Evolutionary conservation across 495 filamentous ascomycete species (phyloP), one percentile per base, ranked within the genome.

Genomic region (Aeminium ludgeri): DNA sequence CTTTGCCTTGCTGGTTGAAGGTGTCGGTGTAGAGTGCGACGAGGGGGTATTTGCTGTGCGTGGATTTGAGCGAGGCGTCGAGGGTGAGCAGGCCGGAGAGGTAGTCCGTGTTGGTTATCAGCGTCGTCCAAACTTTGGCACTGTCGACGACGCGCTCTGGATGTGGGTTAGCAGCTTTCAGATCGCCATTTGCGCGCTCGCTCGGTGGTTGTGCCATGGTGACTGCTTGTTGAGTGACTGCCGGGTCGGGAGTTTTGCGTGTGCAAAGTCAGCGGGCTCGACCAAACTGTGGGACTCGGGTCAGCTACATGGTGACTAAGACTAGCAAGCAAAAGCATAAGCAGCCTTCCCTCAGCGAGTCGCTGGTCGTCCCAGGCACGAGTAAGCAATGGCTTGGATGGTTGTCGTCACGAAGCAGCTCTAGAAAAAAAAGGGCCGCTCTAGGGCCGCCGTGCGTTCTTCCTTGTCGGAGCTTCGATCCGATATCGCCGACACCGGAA

Each of bases 41-140:
- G 18, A 86, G 66, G 3, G 81, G 81, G 54, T 84, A 85, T 40
- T 64, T 64, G 20, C 74, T 72, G 4, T 59, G 51, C 20, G 62
- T 55, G 45, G 58, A 59, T 44, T 72, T 73, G 44, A 87, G 70
- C 10, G 73, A 77, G 51, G 71, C 70, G 47, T 81, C 71, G 36
- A 87, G 74, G 2, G 77, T 76, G 7, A 85, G 63, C 17, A 86
- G 71, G 27, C 81, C 81, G 10, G 71, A 62, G 43, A 86, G 74
- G 55, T 85, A 87, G 25, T 64, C 64, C 7, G 68, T 75, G 52
- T 83, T 85, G 28, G 81, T 85, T 40, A 86, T 78, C 32, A 86
- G 69, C 10, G 72, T 75, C n/a, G 78, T 78, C 80, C 80, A 86
- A 42, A 83, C 74, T 58, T 58, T 60, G 46, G 46, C 50, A 25